These are phyloP conservation scores for Alternaria consortialis DNA, from an alignment of 2,329 filamentous ascomycete genomes.

Conservation along the genomic window DNA sequence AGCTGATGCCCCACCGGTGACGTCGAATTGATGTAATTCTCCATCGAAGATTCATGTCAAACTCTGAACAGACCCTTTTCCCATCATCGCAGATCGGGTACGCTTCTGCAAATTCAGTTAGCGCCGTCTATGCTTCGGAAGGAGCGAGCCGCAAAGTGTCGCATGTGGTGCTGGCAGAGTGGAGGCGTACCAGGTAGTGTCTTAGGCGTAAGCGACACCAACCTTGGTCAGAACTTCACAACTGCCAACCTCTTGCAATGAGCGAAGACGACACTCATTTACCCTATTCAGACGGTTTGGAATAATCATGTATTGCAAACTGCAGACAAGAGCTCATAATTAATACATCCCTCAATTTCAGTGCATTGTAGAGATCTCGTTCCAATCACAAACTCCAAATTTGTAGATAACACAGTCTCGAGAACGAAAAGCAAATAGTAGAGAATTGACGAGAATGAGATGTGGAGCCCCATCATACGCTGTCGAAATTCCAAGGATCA, in stretches of 20 bases:
- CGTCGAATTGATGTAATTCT: slow-evolving; percentile 24
- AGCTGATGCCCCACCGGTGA: slow-evolving; percentile 25
- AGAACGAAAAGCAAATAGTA: not conserved
- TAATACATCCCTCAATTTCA: not conserved
- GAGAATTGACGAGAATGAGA: not conserved
- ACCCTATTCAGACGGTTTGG: not conserved
- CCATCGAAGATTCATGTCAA: slow-evolving; percentile 18
- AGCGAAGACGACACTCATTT: not conserved
- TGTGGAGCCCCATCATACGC: not conserved
- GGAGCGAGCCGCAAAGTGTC: slow-evolving; percentile 16
- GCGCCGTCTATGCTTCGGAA: slow-evolving; percentile 13
- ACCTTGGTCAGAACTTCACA: not conserved
- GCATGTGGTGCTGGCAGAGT: slow-evolving; percentile 8
- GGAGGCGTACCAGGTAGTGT: not conserved
- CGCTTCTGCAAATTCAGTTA: slow-evolving; percentile 17
- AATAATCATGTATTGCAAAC: not conserved
- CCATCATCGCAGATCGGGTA: slow-evolving; percentile 14
- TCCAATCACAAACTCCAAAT: not conserved
- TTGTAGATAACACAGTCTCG: not conserved
- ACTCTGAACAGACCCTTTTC: slow-evolving; percentile 9
- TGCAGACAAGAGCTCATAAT: not conserved
- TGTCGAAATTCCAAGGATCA: not conserved
- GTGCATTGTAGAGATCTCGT: not conserved
- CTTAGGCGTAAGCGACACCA: slow-evolving; percentile 4
- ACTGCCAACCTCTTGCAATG: not conserved